These are phyloP conservation scores for Boletus patriciae DNA, from an alignment of 768 basidiomycete genomes.

Conservation along the genomic window DNA sequence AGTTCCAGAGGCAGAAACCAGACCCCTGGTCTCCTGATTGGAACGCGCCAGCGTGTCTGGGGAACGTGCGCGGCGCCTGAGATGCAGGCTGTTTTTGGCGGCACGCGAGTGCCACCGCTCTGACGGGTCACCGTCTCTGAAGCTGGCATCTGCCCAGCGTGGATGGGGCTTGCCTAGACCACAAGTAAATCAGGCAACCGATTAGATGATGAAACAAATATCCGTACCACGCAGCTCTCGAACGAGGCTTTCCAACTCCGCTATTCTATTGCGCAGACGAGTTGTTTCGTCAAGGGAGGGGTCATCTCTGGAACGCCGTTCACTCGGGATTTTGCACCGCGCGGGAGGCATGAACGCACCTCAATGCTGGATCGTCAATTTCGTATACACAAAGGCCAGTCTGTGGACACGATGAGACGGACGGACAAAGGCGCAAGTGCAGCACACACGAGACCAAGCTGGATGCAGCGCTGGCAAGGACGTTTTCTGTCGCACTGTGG, in stretches of 20 bases:
- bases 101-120: constrained; percentile 88
- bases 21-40: constrained; percentile 40
- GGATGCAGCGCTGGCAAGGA: constrained; percentile 88
- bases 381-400: constrained; percentile 95
- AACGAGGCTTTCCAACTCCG: constrained; percentile 90
- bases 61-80: constrained; percentile 42
- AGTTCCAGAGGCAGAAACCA: constrained; percentile 48
- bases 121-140: constrained; percentile 75
- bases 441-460: constrained; percentile 72
- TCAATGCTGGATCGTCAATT: constrained; percentile 82
- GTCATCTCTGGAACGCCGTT: constrained; percentile 60
- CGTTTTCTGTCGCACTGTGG: constrained; percentile 81
- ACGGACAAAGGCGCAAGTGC: not conserved
- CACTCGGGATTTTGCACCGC: not conserved
- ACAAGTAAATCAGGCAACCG: constrained; percentile 9
- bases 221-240: constrained; percentile 76
- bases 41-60: constrained; percentile 35
- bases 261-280: constrained; percentile 81
- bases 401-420: constrained; percentile 37
- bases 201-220: constrained; percentile 12
- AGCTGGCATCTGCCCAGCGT: constrained; percentile 78
- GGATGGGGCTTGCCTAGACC: constrained; percentile 78
- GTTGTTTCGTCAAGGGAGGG: constrained; percentile 86
- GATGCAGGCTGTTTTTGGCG: constrained; percentile 57
- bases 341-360: constrained; percentile 41